Evolutionary conservation across 2,329 filamentous ascomycete species (phyloP).

Genomic region (Ophiostoma sp.): DNA sequence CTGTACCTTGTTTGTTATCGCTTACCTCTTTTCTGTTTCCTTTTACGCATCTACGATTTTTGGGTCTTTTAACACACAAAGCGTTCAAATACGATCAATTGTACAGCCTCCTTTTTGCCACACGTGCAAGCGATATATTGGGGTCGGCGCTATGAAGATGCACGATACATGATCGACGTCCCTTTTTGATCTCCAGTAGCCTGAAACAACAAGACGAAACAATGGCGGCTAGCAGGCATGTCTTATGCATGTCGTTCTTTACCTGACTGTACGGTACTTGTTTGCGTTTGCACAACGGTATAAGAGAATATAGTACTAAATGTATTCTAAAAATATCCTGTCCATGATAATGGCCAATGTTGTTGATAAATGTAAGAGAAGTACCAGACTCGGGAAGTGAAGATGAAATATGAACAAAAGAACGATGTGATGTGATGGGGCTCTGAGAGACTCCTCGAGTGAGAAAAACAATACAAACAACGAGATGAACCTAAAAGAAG

Average conservation of each 20-base stretch:
- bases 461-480: background rate
- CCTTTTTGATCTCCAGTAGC: background rate
- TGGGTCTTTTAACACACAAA: too few relatives aligned
- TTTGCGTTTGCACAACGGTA: background rate
- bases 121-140: too few relatives aligned
- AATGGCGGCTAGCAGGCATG: background rate
- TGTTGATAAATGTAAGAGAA: background rate
- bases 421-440: background rate
- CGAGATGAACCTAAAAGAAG: background rate
- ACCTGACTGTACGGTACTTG: background rate
- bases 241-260: background rate
- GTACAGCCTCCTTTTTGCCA: too few relatives aligned
- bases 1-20: too few relatives aligned
- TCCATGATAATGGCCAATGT: background rate
- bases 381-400: background rate
- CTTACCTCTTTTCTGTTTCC: too few relatives aligned
- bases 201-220: background rate
- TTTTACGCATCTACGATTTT: too few relatives aligned
- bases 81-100: background rate
- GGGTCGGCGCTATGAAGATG: background rate
- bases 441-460: background rate
- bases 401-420: constrained; percentile 2
- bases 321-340: background rate
- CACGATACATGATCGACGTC: constrained; percentile 7
- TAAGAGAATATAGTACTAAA: background rate